A percentile compares a stretch with the other conserved stretches of the same genome.
phyloP scores from a whole-genome alignment of 768 basidiomycete species.

The Tylopilus felleus region DNA sequence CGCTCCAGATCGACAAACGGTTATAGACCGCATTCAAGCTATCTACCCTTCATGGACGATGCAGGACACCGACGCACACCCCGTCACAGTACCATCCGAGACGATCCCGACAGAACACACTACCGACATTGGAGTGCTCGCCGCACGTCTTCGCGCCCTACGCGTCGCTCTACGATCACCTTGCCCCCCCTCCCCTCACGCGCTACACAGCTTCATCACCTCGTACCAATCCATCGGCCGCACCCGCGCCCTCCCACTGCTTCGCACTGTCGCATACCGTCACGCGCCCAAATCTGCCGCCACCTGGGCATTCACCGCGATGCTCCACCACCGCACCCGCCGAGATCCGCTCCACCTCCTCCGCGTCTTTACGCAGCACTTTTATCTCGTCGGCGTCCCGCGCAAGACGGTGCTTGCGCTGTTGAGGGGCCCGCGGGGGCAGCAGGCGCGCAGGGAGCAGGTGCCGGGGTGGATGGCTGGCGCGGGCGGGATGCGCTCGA shows the following conservation, averaged over 20 bases:
- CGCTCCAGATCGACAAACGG: constrained; percentile 9
- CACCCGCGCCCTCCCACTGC: constrained; percentile 14
- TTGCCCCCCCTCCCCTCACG: constrained; percentile 19
- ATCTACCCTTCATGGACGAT: no score
- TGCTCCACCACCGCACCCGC: constrained; percentile 27
- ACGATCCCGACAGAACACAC: not conserved
- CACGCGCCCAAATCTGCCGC: constrained; percentile 25
- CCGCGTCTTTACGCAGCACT: constrained; percentile 47
- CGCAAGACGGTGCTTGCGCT: constrained; percentile 20
- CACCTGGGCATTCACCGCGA: constrained; percentile 28
- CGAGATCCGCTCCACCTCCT: constrained; percentile 25
- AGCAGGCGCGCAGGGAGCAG: constrained; percentile 1
- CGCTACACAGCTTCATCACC: constrained; percentile 16
- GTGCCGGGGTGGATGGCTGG: not conserved
- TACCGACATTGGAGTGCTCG: constrained; percentile 10
- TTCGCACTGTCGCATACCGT: constrained; percentile 20
- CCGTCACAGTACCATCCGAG: no score
- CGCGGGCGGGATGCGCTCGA: constrained; percentile 7
- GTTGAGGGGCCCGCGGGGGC: constrained; percentile 13
- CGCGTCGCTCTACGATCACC: constrained; percentile 24
- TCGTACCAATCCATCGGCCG: constrained; percentile 24
- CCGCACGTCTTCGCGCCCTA: constrained; percentile 22
- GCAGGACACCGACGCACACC: no score
- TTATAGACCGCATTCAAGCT: constrained; percentile 8
- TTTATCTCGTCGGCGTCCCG: constrained; percentile 54